A percentile compares a stretch with the other conserved stretches of the same genome.
Conservation (phyloP, 164 flowering plant species). For the Cinnamomum chago region DNA sequence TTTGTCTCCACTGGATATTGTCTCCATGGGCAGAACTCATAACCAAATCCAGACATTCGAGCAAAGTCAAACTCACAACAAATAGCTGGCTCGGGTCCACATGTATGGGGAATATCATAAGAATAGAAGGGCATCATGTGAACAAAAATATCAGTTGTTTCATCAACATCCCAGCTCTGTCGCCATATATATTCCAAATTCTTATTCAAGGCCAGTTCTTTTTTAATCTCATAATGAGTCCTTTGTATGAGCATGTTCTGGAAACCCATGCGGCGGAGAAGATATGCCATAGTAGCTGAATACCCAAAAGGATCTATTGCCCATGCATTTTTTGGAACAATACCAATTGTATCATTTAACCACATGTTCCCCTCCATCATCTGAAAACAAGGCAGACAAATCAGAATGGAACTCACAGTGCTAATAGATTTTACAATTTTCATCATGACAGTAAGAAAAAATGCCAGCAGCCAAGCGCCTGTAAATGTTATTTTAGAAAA, state of each 20-base stretch:
- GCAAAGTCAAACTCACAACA: constrained; percentile 99
- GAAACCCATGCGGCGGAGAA: constrained; percentile 97
- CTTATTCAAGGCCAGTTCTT: constrained; percentile 75
- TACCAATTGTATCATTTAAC: constrained; percentile 88
- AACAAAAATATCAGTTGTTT: constrained; percentile 92
- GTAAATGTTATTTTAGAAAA: no score
- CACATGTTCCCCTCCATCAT: constrained; percentile 98
- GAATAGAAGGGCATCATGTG: constrained; percentile 99
- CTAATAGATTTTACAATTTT: background rate
- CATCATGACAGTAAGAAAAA: background rate
- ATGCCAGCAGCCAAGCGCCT: background rate
- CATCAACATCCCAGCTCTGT: constrained; percentile 92
- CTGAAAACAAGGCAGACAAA: constrained; percentile 33
- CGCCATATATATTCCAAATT: constrained; percentile 94
- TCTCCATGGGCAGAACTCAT: constrained; percentile 92
- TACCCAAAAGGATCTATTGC: constrained; percentile 99
- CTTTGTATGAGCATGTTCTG: constrained; percentile 98
- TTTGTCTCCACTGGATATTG: constrained; percentile 70
- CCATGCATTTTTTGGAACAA: constrained; percentile 96
- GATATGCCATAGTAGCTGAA: constrained; percentile 98
- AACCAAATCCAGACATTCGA: constrained; percentile 57
- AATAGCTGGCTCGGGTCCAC: constrained; percentile 98
- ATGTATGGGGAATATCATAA: constrained; percentile 95
- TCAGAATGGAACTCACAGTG: constrained; percentile 6
- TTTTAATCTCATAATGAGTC: constrained; percentile 96